These are phyloP conservation scores for Penicillium pancosmium DNA, from an alignment of 495 filamentous ascomycete species.

Conservation along the genomic window DNA sequence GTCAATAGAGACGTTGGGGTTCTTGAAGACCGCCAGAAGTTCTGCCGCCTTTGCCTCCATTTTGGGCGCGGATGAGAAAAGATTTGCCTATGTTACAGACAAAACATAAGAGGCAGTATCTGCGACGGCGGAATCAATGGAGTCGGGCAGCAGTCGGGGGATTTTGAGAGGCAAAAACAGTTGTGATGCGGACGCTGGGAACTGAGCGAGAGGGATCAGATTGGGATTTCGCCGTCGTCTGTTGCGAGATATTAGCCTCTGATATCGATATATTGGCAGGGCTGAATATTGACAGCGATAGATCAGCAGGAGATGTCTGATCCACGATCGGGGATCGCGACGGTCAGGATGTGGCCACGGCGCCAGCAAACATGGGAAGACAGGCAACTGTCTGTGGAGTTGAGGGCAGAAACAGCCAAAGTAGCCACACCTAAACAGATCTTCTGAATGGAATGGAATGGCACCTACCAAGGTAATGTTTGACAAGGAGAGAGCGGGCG, in stretches of 20 bases:
- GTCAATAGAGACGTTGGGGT: conserved; percentile 66
- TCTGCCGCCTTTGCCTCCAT: conserved; percentile 55
- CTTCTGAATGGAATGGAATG: not conserved
- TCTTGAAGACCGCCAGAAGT: conserved; percentile 67
- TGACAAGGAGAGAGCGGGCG: conserved; percentile 2
- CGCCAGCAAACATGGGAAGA: not conserved
- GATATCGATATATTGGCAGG: not conserved
- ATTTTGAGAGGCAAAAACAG: not conserved
- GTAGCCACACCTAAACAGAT: not conserved
- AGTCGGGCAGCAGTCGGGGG: not conserved
- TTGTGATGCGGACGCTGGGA: not conserved
- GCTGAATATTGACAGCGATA: not conserved
- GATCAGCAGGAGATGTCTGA: not conserved
- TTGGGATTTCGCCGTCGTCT: not conserved
- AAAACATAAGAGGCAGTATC: conserved; percentile 23
- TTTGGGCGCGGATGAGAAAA: conserved; percentile 16
- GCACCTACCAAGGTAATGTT: conserved; percentile 13
- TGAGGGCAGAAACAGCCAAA: not conserved
- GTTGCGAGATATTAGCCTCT: not conserved
- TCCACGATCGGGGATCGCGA: not conserved
- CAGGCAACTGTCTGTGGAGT: not conserved
- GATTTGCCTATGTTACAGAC: conserved; percentile 11
- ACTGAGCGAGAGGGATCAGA: not conserved
- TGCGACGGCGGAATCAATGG: conserved; percentile 12
- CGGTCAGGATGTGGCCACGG: conserved; percentile 2